Evolutionary conservation across 2,329 filamentous ascomycete genomes (phyloP).

Genomic region (Exophiala calicioides): DNA sequence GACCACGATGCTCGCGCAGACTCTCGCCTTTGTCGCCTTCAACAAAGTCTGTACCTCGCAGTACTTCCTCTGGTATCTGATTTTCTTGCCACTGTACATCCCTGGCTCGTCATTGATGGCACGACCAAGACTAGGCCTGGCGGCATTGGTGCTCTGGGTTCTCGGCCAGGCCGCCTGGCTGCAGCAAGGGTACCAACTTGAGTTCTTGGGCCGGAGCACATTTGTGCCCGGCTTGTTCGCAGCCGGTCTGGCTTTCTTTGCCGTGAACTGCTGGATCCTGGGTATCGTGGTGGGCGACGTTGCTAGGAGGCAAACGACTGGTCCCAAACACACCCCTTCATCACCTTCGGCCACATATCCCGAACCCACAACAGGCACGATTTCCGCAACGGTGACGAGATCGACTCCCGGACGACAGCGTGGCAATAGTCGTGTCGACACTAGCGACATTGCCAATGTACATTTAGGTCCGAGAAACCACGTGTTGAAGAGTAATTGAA

Average conservation of each 20-base stretch:
- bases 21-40: constrained; percentile 94
- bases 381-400: not conserved
- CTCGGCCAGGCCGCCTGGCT: constrained; percentile 66
- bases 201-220: constrained; percentile 77
- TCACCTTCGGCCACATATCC: not conserved
- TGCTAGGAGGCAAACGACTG: not conserved
- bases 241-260: constrained; percentile 75
- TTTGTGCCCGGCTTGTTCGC: constrained; percentile 84
- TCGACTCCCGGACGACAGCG: not conserved
- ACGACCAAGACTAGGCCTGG: constrained; percentile 61
- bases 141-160: constrained; percentile 72
- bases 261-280: constrained; percentile 83
- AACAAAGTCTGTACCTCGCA: constrained; percentile 99
- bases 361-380: not conserved
- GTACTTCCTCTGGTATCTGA: constrained; percentile 99
- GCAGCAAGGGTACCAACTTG: constrained; percentile 72
- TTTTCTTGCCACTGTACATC: constrained; percentile 89
- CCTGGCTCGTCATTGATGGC: constrained; percentile 69
- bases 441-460: constrained; percentile 19
- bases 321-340: not conserved
- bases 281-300: constrained; percentile 73
- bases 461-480: constrained; percentile 22
- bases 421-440: constrained; percentile 16
- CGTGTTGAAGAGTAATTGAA: constrained; percentile 24
- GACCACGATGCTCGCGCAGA: constrained; percentile 84